Evolutionary conservation across 2,329 filamentous ascomycete species (phyloP).

Genomic region (Colletotrichum spinosum): DNA sequence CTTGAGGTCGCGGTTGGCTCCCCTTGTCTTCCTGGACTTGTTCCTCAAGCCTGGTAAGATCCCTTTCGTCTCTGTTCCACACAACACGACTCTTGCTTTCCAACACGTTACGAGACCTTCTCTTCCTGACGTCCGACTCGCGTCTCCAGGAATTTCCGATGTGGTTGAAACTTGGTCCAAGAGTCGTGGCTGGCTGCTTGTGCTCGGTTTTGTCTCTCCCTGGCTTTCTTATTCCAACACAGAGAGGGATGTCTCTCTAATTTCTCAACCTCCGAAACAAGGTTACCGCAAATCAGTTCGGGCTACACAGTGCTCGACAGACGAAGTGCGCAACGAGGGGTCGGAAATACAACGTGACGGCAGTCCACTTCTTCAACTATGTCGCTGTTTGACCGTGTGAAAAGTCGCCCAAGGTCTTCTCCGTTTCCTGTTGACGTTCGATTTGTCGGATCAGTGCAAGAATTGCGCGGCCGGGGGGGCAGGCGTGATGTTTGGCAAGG

Average conservation of each 20-base stretch:
- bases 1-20: constrained; percentile 15
- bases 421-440: constrained; percentile 17
- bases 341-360: not conserved
- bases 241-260: constrained; percentile 22
- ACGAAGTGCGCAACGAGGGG: constrained; percentile 11
- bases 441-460: constrained; percentile 29
- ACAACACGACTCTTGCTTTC: not conserved
- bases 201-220: constrained; percentile 23
- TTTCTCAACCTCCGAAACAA: constrained; percentile 33
- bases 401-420: constrained; percentile 30
- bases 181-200: constrained; percentile 10
- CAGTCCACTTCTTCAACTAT: not conserved
- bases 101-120: too few species aligned
- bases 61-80: constrained; percentile 1
- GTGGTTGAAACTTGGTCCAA: not conserved
- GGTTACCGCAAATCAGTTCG: constrained; percentile 30
- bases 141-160: constrained; percentile 9
- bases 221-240: constrained; percentile 34
- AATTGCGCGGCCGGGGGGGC: constrained; percentile 32
- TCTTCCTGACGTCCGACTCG: too few species aligned
- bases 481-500: constrained; percentile 11
- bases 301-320: constrained; percentile 26
- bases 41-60: too few species aligned
- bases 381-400: constrained; percentile 30
- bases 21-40: not conserved